Evolutionary conservation across 1,139 yeast species (phyloP), one percentile per base, ranked within the genome.

Genomic region (Yamadazyma mexicana): DNA sequence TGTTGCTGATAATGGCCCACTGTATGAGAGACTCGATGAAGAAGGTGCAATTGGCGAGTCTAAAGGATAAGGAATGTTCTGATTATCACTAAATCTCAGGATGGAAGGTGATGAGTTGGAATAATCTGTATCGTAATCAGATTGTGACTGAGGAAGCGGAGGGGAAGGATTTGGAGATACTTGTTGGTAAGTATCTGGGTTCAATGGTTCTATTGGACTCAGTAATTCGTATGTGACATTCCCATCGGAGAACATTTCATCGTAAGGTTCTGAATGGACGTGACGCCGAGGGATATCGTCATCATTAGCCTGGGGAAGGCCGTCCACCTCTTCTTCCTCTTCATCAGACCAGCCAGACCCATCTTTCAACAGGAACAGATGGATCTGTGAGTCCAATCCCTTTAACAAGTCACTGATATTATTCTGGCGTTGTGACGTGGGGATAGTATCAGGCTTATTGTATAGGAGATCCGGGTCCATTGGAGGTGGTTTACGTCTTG

Each of bases 11-110:
- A 20, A 5, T 5, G 36, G 37, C 6, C 35, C 42, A 16, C 37
- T 23, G 23, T 36, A 40, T 2, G 43, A 28, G 5, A 36, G 17
- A 31, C 45, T 43, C 22, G 48, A 38, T 7, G 51, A 46, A 12
- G 56, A 50, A n/a, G 52, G 42, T 3, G 43, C 47, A 17, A 52
- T 49, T 1, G 57, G 52, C 2, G 56, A 47, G 34, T 51, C 51
- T 15, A 53, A 34, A 2, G 61, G 60, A 38, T 56, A 56, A 5
- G 59, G 59, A 3, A 35, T 40, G 17, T 2, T 27, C 14, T 28
- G 35, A 12, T 18, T 25, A 22, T 26, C 32, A 22, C 34, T 32
- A 11, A 32, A 11, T 22, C 33, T 30, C 31, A 31, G 29, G 15
- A 42, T 16, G 8, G 50, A 42, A 12, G 41, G 40, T 11, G 49